A percentile compares a stretch with the other conserved stretches of the same genome.
phyloP scores from a whole-genome alignment of 495 filamentous ascomycete genomes.

The Cercophora samala region DNA sequence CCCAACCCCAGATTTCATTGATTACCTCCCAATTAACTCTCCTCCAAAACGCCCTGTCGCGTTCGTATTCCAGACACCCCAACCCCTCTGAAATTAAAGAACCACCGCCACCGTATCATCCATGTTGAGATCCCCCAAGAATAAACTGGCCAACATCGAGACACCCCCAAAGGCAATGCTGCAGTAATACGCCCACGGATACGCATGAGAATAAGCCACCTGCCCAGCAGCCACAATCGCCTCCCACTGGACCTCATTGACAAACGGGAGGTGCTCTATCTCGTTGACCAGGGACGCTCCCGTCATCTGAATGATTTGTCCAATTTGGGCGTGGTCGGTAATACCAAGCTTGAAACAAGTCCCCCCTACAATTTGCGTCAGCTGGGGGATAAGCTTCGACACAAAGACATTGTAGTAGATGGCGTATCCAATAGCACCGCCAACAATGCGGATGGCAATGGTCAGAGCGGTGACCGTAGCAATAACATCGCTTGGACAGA shows the following conservation, averaged over 20 bases:
- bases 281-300: conserved; percentile 53
- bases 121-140: conserved; percentile 67
- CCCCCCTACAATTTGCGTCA: conserved; percentile 50
- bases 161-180: conserved; percentile 65
- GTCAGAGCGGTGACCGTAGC: conserved; percentile 73
- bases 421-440: conserved; percentile 67
- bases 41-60: neutral
- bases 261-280: conserved; percentile 54
- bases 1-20: neutral
- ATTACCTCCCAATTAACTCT: neutral
- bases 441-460: conserved; percentile 67
- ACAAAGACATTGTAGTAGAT: conserved; percentile 76
- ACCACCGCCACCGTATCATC: conserved; percentile 67
- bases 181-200: conserved; percentile 65
- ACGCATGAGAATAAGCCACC: conserved; percentile 58
- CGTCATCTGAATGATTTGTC: conserved; percentile 55
- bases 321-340: conserved; percentile 46
- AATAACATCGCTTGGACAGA: conserved; percentile 69
- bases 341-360: conserved; percentile 56
- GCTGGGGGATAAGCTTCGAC: conserved; percentile 57
- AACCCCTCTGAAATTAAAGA: conserved; percentile 37
- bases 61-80: too few species aligned
- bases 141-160: conserved; percentile 59
- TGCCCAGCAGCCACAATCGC: conserved; percentile 61
- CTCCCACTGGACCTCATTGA: conserved; percentile 54